Evolutionary conservation across 352 stramenopile genomes (phyloP).

Genomic region (Plasmopara halstedii): DNA sequence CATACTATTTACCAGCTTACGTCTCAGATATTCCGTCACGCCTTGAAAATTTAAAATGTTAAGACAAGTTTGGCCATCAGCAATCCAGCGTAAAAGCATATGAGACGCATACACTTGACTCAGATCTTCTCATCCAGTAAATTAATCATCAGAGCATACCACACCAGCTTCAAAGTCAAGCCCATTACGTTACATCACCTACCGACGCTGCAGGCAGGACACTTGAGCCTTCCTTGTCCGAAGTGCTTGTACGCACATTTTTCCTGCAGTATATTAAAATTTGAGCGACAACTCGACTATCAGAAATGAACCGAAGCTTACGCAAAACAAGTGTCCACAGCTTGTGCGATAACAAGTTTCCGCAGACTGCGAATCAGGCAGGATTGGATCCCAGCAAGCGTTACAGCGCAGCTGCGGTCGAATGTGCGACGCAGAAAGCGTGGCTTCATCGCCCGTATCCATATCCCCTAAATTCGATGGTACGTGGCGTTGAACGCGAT

Average conservation of each 20-base stretch:
- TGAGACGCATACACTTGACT: slow-evolving; percentile 35
- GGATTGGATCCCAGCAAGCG: slow-evolving; percentile 63
- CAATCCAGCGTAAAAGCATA: not conserved
- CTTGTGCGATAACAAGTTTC: slow-evolving; percentile 75
- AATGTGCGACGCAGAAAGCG: slow-evolving; percentile 19
- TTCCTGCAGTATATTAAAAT: slow-evolving; percentile 31
- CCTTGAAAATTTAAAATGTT: slow-evolving; percentile 13
- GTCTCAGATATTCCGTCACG: slow-evolving; percentile 57
- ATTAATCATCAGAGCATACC: not conserved
- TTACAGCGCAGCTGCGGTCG: slow-evolving; percentile 69
- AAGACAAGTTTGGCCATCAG: not conserved
- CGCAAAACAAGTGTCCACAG: slow-evolving; percentile 74
- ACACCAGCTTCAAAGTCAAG: not conserved
- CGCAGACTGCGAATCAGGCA: slow-evolving; percentile 50
- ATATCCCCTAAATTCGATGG: slow-evolving; percentile 33
- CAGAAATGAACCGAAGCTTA: slow-evolving; percentile 3
- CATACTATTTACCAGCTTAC: slow-evolving; percentile 19
- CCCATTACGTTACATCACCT: not conserved
- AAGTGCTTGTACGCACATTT: slow-evolving; percentile 85
- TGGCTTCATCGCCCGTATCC: slow-evolving; percentile 22
- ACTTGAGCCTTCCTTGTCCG: slow-evolving; percentile 49
- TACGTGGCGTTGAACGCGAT: slow-evolving; percentile 24
- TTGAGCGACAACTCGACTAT: not conserved
- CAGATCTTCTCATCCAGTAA: slow-evolving; percentile 26
- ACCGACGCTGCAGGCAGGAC: slow-evolving; percentile 52